Percentiles rank a stretch among this genome's conserved stretches.
Conservation (phyloP, 2,329 filamentous ascomycete genomes). For the Claviceps quebecensis region DNA sequence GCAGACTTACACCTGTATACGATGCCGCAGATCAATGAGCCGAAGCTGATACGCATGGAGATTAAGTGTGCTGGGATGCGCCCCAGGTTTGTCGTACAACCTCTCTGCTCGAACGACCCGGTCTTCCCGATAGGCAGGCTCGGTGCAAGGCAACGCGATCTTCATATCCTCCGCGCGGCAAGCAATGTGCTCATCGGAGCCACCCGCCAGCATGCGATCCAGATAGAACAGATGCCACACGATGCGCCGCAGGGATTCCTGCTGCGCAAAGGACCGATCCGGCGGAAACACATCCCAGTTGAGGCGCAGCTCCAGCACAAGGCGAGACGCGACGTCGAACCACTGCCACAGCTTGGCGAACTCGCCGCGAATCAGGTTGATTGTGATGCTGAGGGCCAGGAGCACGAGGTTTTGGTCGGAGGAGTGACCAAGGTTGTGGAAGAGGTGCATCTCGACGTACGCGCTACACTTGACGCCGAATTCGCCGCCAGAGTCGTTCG, state of each 20-base stretch:
- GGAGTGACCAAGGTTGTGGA: slow-evolving; percentile 25
- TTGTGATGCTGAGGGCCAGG: slow-evolving; percentile 21
- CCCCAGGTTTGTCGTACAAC: slow-evolving; percentile 16
- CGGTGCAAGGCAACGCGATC: slow-evolving; percentile 22
- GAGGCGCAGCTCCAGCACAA: slow-evolving; percentile 24
- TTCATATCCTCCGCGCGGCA: slow-evolving; percentile 24
- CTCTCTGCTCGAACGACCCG: slow-evolving; percentile 17
- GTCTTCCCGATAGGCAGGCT: slow-evolving; percentile 20
- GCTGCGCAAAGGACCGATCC: slow-evolving; percentile 19
- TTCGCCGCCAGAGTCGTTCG: slow-evolving; percentile 17
- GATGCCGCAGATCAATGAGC: slow-evolving; percentile 23
- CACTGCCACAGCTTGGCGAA: slow-evolving; percentile 27
- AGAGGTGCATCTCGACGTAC: slow-evolving; percentile 25
- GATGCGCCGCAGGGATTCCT: slow-evolving; percentile 22
- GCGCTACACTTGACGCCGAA: slow-evolving; percentile 25
- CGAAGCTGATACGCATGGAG: slow-evolving; percentile 22
- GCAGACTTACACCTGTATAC: slow-evolving; percentile 20
- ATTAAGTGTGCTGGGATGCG: slow-evolving; percentile 13
- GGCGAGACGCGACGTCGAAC: slow-evolving; percentile 21
- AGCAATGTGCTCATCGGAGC: slow-evolving; percentile 26
- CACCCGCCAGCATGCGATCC: slow-evolving; percentile 24
- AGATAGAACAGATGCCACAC: slow-evolving; percentile 26
- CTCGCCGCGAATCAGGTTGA: slow-evolving; percentile 22
- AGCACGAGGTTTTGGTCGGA: slow-evolving; percentile 20
- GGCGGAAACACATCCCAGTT: slow-evolving; percentile 23